Evolutionary conservation across 352 stramenopile species (phyloP), one percentile per base, ranked within the genome.

Genomic region (Phytophthora tentaculata): DNA sequence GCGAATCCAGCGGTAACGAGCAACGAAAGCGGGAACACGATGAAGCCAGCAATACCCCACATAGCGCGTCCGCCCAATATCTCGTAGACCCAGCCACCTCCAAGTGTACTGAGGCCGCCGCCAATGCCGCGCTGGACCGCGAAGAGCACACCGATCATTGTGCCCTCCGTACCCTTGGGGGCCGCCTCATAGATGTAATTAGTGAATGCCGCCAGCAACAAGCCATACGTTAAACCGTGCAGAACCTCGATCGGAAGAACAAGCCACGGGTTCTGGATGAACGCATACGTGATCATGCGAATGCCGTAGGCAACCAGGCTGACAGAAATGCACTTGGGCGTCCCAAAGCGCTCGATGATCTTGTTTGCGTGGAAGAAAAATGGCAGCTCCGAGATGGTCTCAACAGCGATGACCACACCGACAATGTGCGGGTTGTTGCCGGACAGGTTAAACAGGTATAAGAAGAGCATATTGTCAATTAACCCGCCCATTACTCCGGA

Each of bases 351-450:
- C 26, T 79, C 70, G 50, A 82, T 67, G 52, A 84, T 76, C 28
- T 71, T 70, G 59, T 84, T 76, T n/a, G 77, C 74, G 45, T 81
- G 59, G 64, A 80, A 84, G 70, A 84, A 82, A 52, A 79, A 73
- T 2, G 77, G 77, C 14, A 84, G 56, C 63, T 84, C 74, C 41
- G 74, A 82, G 20, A 79, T 54, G 19, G 73, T 84, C 55, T 82
- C 67, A 23, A 80, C 52, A 28, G 64, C 61, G 29, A 80, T 79
- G 20, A 76, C 77, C 39, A 73, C 59, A 12, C 77, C 77, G 17
- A 84, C 74, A 51, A 84, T 74, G 29, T 70, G 57, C 49, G 77
- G 29, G 35, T 79, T 75, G 45, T 76, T 70, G 37, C 56, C 63
- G 7, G 70, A 73, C 41, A 82, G 29, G 51, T 82, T 77, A 39